Evolutionary conservation across 139 green algal genomes (phyloP).

Genomic region (Zygnema circumcarinatum): DNA sequence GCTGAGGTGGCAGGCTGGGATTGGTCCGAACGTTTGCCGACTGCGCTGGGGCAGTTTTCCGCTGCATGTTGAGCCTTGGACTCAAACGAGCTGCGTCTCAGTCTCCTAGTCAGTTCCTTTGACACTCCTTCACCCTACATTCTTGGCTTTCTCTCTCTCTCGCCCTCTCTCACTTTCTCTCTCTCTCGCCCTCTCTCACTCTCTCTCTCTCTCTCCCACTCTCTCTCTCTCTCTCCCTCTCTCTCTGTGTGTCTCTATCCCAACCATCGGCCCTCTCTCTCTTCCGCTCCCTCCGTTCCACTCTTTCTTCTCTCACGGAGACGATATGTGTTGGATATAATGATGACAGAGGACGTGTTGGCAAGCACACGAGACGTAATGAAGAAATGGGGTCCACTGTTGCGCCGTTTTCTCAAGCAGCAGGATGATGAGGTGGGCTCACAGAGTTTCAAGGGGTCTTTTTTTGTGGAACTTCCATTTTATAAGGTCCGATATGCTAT

Average conservation of each 20-base stretch:
- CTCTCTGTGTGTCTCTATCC: neutral
- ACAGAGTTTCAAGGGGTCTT: too few relatives aligned
- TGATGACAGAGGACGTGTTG: constrained; percentile 24
- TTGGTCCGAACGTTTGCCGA: constrained; percentile 57
- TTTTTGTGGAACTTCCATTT: too few relatives aligned
- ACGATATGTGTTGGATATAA: neutral
- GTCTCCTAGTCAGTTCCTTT: constrained; percentile 1
- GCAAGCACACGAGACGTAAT: neutral
- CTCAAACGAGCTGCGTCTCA: neutral
- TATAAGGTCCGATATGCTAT: too few relatives aligned
- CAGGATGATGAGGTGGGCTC: constrained; percentile 55
- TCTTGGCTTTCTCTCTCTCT: constrained; percentile 1
- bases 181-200: neutral
- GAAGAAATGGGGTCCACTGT: constrained; percentile 27
- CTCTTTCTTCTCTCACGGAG: neutral
- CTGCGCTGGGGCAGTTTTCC: constrained; percentile 47
- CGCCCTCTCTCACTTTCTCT: neutral
- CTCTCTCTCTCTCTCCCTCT: neutral
- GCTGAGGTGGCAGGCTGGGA: constrained; percentile 42
- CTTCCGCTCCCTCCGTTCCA: neutral
- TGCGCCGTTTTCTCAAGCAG: constrained; percentile 45
- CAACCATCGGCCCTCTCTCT: neutral
- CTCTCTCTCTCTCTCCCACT: neutral
- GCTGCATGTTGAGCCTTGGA: constrained; percentile 21
- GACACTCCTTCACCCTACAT: neutral